Evolutionary conservation across 129 eudicot genomes (phyloP).

Genomic region (Lonicera japonica): DNA sequence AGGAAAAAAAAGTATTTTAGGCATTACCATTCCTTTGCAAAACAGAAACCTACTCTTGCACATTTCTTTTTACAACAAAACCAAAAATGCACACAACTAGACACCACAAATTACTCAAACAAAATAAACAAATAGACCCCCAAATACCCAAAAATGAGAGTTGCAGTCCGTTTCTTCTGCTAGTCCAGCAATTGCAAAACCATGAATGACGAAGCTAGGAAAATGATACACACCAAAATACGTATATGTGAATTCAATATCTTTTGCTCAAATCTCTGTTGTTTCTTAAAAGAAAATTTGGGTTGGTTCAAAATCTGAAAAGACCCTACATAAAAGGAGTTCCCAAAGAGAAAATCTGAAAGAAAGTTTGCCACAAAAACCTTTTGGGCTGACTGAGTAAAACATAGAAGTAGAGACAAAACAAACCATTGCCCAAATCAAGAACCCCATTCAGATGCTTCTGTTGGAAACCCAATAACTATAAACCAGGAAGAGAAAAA

Average conservation of each 20-base stretch:
- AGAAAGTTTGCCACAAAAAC: neutral
- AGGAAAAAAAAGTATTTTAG: conserved; percentile 3
- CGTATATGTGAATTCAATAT: neutral
- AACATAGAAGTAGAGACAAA: conserved; percentile 38
- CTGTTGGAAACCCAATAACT: conserved; percentile 22
- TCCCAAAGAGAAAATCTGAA: neutral
- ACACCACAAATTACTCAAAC: neutral
- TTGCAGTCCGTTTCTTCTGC: conserved; percentile 11
- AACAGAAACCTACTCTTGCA: conserved; percentile 3
- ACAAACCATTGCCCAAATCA: conserved; percentile 20
- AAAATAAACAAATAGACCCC: neutral
- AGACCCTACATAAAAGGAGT: neutral
- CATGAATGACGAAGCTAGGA: neutral
- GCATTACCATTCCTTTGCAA: conserved; percentile 20
- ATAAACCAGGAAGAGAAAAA: conserved; percentile 17
- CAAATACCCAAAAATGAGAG: conserved; percentile 5
- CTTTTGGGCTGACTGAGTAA: conserved; percentile 2
- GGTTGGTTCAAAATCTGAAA: neutral
- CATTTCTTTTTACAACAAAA: conserved; percentile 19
- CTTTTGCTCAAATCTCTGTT: neutral
- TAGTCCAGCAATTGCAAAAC: conserved; percentile 10
- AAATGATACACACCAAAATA: neutral
- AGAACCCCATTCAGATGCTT: conserved; percentile 31
- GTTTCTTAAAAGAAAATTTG: neutral
- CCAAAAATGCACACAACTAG: conserved; percentile 15